Evolutionary conservation across 768 basidiomycete genomes (phyloP).

Genomic region (Serendipita indica): DNA sequence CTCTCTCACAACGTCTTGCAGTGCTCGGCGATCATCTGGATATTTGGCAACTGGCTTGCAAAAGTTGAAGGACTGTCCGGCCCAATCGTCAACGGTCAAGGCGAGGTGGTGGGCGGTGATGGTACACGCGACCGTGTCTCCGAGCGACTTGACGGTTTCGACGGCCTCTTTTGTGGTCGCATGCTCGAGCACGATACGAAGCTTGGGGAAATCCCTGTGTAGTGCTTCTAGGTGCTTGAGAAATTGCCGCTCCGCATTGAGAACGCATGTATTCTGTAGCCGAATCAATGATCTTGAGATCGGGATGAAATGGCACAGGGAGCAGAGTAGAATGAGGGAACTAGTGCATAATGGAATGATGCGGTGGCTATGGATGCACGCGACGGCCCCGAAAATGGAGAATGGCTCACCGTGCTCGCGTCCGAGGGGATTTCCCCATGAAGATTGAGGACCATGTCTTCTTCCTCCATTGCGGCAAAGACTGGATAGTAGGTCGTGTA

Average conservation of each 20-base stretch:
- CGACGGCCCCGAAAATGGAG: constrained; percentile 11
- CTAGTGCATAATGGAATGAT: too few species aligned
- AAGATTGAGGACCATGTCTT: constrained; percentile 86
- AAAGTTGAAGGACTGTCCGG: constrained; percentile 86
- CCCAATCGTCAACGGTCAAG: constrained; percentile 92
- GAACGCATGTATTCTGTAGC: constrained; percentile 66
- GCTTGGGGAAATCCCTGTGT: constrained; percentile 66
- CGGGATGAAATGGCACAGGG: too few species aligned
- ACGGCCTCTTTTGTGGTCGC: constrained; percentile 88
- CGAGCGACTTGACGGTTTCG: constrained; percentile 66
- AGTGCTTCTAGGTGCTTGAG: constrained; percentile 74
- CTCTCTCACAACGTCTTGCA: constrained; percentile 60
- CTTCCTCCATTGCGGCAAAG: constrained; percentile 87
- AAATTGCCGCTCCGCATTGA: constrained; percentile 87
- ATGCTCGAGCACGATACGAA: constrained; percentile 94
- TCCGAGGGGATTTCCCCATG: constrained; percentile 98
- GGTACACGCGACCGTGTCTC: constrained; percentile 78
- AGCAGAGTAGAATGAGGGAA: not conserved
- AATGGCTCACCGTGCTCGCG: constrained; percentile 36
- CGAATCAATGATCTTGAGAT: not conserved
- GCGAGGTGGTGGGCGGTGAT: constrained; percentile 95
- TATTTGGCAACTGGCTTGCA: constrained; percentile 98
- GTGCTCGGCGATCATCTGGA: constrained; percentile 75
- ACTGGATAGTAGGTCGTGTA: constrained; percentile 88
- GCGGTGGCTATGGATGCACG: not conserved